These are phyloP conservation scores for Tillandsia leiboldiana DNA, from an alignment of 176 grass and related monocot species.

Conservation along the genomic window DNA sequence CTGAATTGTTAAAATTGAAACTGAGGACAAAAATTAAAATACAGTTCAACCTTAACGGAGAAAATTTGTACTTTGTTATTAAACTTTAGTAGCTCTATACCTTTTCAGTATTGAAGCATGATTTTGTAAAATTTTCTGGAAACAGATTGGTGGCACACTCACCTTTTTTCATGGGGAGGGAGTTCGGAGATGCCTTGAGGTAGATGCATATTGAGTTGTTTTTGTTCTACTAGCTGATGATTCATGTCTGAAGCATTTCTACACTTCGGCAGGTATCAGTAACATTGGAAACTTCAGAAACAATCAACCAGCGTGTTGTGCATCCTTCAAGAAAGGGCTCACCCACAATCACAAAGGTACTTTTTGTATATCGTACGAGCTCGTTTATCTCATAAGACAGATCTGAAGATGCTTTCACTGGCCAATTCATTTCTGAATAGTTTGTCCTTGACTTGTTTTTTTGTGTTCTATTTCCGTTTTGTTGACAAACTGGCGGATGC, in stretches of 20 bases:
- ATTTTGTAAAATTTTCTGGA: slow-evolving; percentile 20
- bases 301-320: slow-evolving; percentile 60
- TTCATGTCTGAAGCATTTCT: slow-evolving; percentile 16
- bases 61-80: not conserved
- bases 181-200: slow-evolving; percentile 69
- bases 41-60: no score
- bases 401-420: not conserved
- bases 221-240: slow-evolving; percentile 5
- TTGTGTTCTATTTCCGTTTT: no score
- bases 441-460: no score
- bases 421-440: no score
- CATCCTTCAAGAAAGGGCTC: slow-evolving; percentile 95
- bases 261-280: slow-evolving; percentile 51
- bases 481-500: no score
- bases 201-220: slow-evolving; percentile 26
- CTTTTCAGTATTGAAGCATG: slow-evolving; percentile 3
- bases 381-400: not conserved
- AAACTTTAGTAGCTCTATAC: slow-evolving; percentile 2
- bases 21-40: no score
- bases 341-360: slow-evolving; percentile 88
- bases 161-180: slow-evolving; percentile 76
- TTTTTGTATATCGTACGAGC: not conserved
- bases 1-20: no score
- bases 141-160: slow-evolving; percentile 85
- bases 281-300: slow-evolving; percentile 91